Base-by-base conservation (phyloP, 306 rosid species). In the Quercus wislizeni region DNA sequence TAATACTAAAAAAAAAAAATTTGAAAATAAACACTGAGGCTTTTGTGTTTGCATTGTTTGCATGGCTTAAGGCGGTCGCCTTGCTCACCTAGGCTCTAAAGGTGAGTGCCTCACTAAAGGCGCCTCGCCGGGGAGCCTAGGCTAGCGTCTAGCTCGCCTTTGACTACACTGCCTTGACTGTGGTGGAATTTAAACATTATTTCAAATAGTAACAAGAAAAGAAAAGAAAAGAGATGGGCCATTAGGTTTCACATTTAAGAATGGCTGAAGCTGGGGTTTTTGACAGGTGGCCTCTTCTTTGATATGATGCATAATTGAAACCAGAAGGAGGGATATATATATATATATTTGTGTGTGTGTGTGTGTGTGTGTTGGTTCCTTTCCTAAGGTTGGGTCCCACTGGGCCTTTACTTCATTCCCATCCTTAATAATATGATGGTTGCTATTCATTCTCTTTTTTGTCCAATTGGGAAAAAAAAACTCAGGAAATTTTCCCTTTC, bases 381-480 rank as follows among this genome's bases (percentile, higher is more conserved):
- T 56, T 65, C 56, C 78, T 28, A 19, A 64, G 43, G 41, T 28
- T 38, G 67, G 33, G 9, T 19, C 20, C 12, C 4, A 8, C 9
- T 0, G 28, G 73, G 28, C 73, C 43, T 6, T 8, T 17, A 19
- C 19, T 20, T 41, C 30, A 21, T 41, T 20, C 12, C 73, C 18
- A 38, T 20, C 28, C 54, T 2, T 33, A 5, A 15, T 33, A 4
- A 43, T 30, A 28, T 76, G 73, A 10, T 27, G 13, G 28, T 17
- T 63, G 18, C 57, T 73, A 62, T 65, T 14, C 58, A 51, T 64
- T 80, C 4, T 64, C 64, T 55, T 59, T 23, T 55, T 15, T 31
- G 18, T 11, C 30, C 19, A 55, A 27, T 63, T 64, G n/a, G 30
- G 43, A 80, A 82, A 71, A 57, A 77, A 49, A 82, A 85, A 17